Evolutionary conservation across 2,329 filamentous ascomycete species (phyloP).

Genomic region (Fusarium piperis): DNA sequence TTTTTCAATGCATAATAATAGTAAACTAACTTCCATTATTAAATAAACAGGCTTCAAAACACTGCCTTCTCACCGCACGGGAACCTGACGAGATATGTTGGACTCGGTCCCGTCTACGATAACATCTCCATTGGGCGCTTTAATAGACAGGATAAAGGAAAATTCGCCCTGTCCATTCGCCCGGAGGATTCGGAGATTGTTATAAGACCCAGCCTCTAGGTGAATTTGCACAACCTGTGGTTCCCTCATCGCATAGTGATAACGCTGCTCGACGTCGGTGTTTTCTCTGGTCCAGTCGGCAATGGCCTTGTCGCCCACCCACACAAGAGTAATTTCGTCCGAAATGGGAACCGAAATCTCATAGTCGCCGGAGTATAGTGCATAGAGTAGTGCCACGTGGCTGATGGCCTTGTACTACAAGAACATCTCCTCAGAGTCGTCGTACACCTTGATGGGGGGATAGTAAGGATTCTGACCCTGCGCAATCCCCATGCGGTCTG

Average conservation of each 20-base stretch:
- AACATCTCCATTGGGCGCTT: not conserved
- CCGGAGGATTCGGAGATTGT: not conserved
- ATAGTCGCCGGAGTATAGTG: not conserved
- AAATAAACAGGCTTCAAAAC: not conserved
- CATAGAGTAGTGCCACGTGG: not conserved
- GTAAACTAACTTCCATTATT: not conserved
- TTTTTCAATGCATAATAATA: not conserved
- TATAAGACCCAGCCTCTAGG: not conserved
- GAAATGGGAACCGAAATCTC: not conserved
- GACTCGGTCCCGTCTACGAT: not conserved
- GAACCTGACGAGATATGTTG: not conserved
- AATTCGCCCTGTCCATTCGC: not conserved
- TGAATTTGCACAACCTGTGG: not conserved
- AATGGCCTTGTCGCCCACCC: not conserved
- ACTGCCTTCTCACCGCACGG: not conserved
- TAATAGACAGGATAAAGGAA: not conserved
- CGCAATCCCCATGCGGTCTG: not conserved
- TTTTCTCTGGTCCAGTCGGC: not conserved
- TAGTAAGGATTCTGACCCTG: not conserved
- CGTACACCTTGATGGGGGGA: not conserved
- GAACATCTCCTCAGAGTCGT: not conserved
- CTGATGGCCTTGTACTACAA: not conserved
- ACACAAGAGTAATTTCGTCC: not conserved
- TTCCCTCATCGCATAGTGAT: not conserved
- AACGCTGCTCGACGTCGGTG: not conserved